Evolutionary conservation across 805 yeast species (phyloP).

Genomic region (Saccharomyces paradoxus): DNA sequence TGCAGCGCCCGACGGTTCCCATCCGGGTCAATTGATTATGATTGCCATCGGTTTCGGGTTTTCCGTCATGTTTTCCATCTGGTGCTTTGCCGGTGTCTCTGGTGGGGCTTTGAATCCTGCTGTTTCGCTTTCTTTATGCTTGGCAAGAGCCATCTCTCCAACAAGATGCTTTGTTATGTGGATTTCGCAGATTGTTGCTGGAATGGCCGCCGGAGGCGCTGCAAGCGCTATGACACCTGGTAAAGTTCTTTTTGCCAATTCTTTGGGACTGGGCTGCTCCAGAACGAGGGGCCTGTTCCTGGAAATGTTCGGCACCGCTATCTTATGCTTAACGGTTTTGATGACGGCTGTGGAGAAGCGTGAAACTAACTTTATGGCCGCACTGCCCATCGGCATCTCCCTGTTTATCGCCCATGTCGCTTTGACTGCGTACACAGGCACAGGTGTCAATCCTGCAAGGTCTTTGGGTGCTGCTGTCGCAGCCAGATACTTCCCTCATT

Average conservation of each 20-base stretch:
- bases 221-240: constrained; percentile 84
- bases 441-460: constrained; percentile 89
- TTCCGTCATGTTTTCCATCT: constrained; percentile 48
- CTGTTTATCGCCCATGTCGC: constrained; percentile 75
- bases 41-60: constrained; percentile 83
- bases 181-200: constrained; percentile 67
- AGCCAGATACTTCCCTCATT: constrained; percentile 60
- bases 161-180: constrained; percentile 59
- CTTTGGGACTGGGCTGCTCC: constrained; percentile 64
- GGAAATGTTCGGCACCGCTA: constrained; percentile 72
- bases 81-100: constrained; percentile 49
- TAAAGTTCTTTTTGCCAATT: constrained; percentile 58
- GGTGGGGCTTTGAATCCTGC: constrained; percentile 92
- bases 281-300: constrained; percentile 68
- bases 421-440: constrained; percentile 79
- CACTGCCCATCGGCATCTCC: constrained; percentile 75
- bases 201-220: constrained; percentile 89
- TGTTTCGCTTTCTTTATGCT: constrained; percentile 64
- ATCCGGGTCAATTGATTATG: constrained; percentile 65
- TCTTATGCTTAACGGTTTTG: constrained; percentile 67
- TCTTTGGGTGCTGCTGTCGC: constrained; percentile 79
- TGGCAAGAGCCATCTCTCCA: constrained; percentile 67
- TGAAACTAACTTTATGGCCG: constrained; percentile 68
- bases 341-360: constrained; percentile 81
- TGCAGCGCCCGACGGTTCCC: constrained; percentile 34